A percentile compares a stretch with the other conserved stretches of the same genome.
phyloP scores from a whole-genome alignment of 768 basidiomycete genomes.

The Boletus reticuloceps region DNA sequence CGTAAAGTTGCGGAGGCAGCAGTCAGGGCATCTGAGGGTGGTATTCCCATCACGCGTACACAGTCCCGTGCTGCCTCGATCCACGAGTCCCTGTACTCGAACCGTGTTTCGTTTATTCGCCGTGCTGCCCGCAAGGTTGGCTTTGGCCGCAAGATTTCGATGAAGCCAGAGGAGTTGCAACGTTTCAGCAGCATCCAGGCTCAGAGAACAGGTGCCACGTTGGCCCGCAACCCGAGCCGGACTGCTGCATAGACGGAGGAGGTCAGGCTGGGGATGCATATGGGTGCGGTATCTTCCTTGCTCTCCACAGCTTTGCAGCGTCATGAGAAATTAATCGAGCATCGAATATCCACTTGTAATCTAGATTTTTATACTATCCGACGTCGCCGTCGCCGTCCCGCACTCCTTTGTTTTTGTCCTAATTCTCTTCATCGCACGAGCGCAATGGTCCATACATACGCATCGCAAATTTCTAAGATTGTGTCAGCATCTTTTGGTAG shows the following conservation, averaged over 20 bases:
- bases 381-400: slow-evolving; percentile 8
- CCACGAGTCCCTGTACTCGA: slow-evolving; percentile 92
- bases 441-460: slow-evolving; percentile 16
- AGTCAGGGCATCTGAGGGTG: slow-evolving; percentile 33
- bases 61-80: slow-evolving; percentile 86
- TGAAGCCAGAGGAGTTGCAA: slow-evolving; percentile 83
- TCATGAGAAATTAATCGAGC: slow-evolving; percentile 21
- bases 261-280: slow-evolving; percentile 10
- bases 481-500: slow-evolving; percentile 1
- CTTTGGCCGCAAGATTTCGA: slow-evolving; percentile 74
- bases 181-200: slow-evolving; percentile 88
- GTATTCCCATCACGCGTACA: slow-evolving; percentile 78
- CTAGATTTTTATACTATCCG: slow-evolving; percentile 29
- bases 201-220: slow-evolving; percentile 67
- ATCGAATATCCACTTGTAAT: slow-evolving; percentile 34
- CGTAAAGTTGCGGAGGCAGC: slow-evolving; percentile 40
- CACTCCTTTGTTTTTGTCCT: slow-evolving; percentile 17
- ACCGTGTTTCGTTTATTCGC: slow-evolving; percentile 91
- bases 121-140: slow-evolving; percentile 87
- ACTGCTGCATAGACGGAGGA: slow-evolving; percentile 43
- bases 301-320: slow-evolving; percentile 15
- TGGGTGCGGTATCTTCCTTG: slow-evolving; percentile 22
- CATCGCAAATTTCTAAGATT: slow-evolving; percentile 16
- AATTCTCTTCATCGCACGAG: slow-evolving; percentile 6
- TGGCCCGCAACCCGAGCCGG: slow-evolving; percentile 74